phyloP scores from a whole-genome alignment of 2,329 filamentous ascomycete species.

The Achaetomium macrosporum region DNA sequence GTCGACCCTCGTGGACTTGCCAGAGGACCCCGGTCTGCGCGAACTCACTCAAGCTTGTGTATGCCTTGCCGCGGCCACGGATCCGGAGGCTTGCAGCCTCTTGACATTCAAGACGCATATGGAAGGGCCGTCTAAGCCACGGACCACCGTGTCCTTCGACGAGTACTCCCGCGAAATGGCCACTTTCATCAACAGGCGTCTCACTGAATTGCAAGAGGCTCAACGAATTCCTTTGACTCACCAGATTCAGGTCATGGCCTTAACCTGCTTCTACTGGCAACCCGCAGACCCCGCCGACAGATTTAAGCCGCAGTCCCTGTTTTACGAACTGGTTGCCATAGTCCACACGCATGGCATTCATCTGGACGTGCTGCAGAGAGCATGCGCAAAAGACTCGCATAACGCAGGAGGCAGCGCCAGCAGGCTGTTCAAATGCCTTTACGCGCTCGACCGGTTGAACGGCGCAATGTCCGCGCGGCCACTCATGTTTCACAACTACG shows the following conservation, averaged over 20 bases:
- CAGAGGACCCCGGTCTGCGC: conserved; percentile 9
- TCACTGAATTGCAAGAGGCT: conserved; percentile 12
- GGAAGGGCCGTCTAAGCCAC: not conserved
- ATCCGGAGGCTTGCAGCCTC: conserved; percentile 11
- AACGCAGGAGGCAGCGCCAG: not conserved
- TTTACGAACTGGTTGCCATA: conserved; percentile 14
- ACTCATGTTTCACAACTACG: conserved; percentile 54
- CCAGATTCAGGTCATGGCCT: conserved; percentile 18
- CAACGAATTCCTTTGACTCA: conserved; percentile 14
- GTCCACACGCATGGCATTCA: conserved; percentile 23
- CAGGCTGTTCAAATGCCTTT: conserved; percentile 23
- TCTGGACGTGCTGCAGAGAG: conserved; percentile 11
- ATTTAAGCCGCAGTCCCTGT: conserved; percentile 17
- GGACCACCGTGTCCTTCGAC: conserved; percentile 4
- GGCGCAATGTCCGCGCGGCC: conserved; percentile 56
- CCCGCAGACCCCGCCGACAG: conserved; percentile 14
- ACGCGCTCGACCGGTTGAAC: conserved; percentile 52
- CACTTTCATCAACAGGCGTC: conserved; percentile 20
- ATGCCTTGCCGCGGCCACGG: conserved; percentile 22
- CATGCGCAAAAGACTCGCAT: not conserved
- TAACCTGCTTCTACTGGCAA: conserved; percentile 24
- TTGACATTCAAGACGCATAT: conserved; percentile 13
- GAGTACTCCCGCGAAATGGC: conserved; percentile 19
- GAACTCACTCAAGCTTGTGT: conserved; percentile 20
- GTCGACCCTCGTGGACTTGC: conserved; percentile 8